These are phyloP conservation scores for Penicillium angulare DNA, from an alignment of 495 filamentous ascomycete species.

Conservation along the genomic window DNA sequence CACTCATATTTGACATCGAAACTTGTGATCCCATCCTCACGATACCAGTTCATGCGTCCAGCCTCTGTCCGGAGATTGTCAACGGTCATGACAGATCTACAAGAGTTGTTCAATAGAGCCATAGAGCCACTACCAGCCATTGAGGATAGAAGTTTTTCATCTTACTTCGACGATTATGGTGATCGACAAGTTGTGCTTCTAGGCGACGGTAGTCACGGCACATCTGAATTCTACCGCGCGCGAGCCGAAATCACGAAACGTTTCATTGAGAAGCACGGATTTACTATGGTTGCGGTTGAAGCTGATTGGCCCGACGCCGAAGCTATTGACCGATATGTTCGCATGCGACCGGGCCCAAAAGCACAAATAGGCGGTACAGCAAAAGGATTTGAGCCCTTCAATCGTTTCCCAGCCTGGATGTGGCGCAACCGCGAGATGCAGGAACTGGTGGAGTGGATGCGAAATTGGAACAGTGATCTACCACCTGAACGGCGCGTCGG, in stretches of 20 bases:
- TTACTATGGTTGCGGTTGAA: conserved; percentile 55
- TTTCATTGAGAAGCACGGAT: conserved; percentile 52
- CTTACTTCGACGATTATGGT: conserved; percentile 44
- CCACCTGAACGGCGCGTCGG: conserved; percentile 38
- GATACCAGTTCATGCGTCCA: conserved; percentile 8
- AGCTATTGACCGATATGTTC: conserved; percentile 56
- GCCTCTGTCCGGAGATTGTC: conserved; percentile 2
- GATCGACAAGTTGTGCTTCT: conserved; percentile 50
- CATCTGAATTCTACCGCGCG: conserved; percentile 57
- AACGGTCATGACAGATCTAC: conserved; percentile 28
- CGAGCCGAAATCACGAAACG: conserved; percentile 56
- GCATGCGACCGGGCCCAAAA: conserved; percentile 40
- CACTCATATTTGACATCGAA: too few relatives aligned
- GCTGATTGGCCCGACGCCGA: conserved; percentile 62
- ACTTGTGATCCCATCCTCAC: too few relatives aligned
- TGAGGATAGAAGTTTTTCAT: conserved; percentile 32
- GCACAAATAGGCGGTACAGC: conserved; percentile 29
- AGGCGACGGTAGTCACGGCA: conserved; percentile 58
- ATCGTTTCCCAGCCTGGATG: conserved; percentile 62
- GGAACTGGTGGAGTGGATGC: conserved; percentile 57
- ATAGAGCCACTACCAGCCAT: conserved; percentile 43
- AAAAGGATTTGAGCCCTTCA: conserved; percentile 42
- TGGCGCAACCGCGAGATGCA: conserved; percentile 59
- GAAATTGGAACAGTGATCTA: conserved; percentile 38
- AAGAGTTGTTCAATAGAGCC: conserved; percentile 35